Conservation (phyloP, 177 flowering plant species). For the Tripterygium wilfordii region DNA sequence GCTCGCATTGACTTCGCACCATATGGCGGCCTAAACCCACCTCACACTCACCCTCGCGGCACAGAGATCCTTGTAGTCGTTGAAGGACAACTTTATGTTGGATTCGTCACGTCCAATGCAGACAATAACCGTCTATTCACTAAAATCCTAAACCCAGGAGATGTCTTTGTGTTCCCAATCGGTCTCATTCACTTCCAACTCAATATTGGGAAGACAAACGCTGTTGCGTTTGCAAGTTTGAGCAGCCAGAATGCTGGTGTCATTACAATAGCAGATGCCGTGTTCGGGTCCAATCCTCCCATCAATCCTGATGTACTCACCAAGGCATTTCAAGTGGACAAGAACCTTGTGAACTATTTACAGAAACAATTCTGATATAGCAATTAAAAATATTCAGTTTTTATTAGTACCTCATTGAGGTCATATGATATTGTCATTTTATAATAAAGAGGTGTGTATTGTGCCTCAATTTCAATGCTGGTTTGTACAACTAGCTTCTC, state of each 20-base stretch:
- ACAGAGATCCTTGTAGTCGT: constrained; percentile 1
- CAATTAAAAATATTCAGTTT: too few relatives aligned
- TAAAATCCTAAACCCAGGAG: constrained; percentile 8
- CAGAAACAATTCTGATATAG: too few relatives aligned
- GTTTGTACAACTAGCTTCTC: too few relatives aligned
- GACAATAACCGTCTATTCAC: not conserved
- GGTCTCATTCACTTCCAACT: too few relatives aligned
- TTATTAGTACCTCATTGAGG: too few relatives aligned
- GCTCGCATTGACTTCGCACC: constrained; percentile 9
- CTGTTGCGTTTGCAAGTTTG: constrained; percentile 1
- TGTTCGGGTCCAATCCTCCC: constrained; percentile 8
- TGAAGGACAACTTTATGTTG: constrained; percentile 7
- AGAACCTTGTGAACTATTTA: too few relatives aligned
- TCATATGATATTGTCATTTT: too few relatives aligned
- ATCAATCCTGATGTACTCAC: constrained; percentile 1
- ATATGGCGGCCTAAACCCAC: constrained; percentile 6
- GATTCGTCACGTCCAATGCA: constrained; percentile 10
- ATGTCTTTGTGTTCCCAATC: constrained; percentile 15
- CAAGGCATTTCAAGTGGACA: too few relatives aligned
- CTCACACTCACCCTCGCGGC: constrained; percentile 8
- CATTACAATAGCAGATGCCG: constrained; percentile 3
- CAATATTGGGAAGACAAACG: too few relatives aligned
- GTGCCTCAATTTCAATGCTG: too few relatives aligned
- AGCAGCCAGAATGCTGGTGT: constrained; percentile 11
- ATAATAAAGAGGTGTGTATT: too few relatives aligned